Percentiles rank a stretch among this genome's conserved stretches.
phyloP scores from a whole-genome alignment of 1,284 basidiomycete genomes.

The Microbotryum violaceum region DNA sequence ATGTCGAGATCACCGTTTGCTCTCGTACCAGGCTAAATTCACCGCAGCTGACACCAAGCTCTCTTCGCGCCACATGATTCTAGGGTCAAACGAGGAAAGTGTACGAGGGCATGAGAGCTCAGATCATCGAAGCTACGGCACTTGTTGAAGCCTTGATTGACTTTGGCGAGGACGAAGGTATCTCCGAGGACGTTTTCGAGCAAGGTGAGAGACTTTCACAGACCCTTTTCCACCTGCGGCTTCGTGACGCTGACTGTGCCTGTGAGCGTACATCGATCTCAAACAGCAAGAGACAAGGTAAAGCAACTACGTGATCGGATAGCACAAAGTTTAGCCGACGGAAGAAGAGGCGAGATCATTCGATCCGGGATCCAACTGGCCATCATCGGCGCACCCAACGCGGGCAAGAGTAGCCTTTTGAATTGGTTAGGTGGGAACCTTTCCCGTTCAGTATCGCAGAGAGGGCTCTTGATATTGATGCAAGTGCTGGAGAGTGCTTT shows the following conservation, averaged over 20 bases:
- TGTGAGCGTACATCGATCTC: neutral
- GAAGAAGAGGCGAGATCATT: conserved; percentile 68
- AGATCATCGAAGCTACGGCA: conserved; percentile 63
- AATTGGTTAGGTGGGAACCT: conserved; percentile 62
- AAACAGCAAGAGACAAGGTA: conserved; percentile 13
- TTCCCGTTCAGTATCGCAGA: neutral
- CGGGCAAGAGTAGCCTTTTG: conserved; percentile 74
- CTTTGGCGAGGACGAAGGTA: conserved; percentile 79
- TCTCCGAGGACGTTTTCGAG: conserved; percentile 65
- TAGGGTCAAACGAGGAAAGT: conserved; percentile 55
- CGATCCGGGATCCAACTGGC: conserved; percentile 70
- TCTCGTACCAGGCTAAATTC: no score
- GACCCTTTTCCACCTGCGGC: neutral
- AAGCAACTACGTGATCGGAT: conserved; percentile 49
- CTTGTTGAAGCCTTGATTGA: conserved; percentile 80
- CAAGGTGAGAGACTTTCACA: conserved; percentile 47
- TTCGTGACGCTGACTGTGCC: neutral
- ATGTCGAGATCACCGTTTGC: neutral
- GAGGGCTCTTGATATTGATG: no score
- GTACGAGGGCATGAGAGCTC: conserved; percentile 56
- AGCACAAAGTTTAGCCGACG: conserved; percentile 54
- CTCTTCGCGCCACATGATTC: neutral
- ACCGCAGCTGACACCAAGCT: neutral
- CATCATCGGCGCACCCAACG: conserved; percentile 84
- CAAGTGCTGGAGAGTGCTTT: no score